These are phyloP conservation scores for Orbilia blumenaviensis DNA, from an alignment of 2,329 filamentous ascomycete species.

Conservation along the genomic window DNA sequence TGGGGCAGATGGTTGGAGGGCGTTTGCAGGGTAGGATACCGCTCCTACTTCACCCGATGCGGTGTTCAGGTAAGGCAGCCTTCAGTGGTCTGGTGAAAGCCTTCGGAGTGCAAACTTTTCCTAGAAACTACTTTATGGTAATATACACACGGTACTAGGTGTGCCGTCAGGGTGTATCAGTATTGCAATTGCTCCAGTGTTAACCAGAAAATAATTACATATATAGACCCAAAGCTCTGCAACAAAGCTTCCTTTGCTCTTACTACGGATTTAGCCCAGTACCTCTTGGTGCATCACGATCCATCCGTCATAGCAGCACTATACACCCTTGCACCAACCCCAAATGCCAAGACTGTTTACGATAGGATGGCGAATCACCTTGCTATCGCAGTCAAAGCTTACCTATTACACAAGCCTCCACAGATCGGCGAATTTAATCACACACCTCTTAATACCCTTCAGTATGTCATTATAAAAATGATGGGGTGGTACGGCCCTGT, in stretches of 20 bases:
- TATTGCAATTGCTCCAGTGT: too few species aligned
- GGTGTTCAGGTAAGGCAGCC: not conserved
- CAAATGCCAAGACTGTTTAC: slow-evolving; percentile 6
- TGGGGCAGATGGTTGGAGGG: not conserved
- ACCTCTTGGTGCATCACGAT: slow-evolving; percentile 30
- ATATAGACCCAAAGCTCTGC: slow-evolving; percentile 10
- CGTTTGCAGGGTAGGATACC: not conserved
- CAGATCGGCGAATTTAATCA: not conserved
- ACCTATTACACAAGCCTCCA: slow-evolving; percentile 11
- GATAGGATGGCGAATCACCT: slow-evolving; percentile 26
- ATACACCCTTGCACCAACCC: slow-evolving; percentile 1
- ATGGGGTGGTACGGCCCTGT: not conserved
- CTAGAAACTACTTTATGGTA: too few species aligned
- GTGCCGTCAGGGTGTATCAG: too few species aligned
- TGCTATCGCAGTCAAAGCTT: not conserved
- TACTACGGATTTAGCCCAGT: slow-evolving; percentile 22
- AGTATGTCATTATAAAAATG: not conserved
- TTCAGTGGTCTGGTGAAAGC: too few species aligned
- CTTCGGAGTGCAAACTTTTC: too few species aligned
- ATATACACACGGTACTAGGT: too few species aligned
- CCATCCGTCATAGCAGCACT: slow-evolving; percentile 23
- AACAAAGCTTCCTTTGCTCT: slow-evolving; percentile 16
- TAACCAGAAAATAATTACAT: too few species aligned
- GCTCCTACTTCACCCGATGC: not conserved
- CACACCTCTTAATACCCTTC: slow-evolving; percentile 1